Evolutionary conservation across 305 asterid genomes (phyloP).

Genomic region (Salvia sclarea): DNA sequence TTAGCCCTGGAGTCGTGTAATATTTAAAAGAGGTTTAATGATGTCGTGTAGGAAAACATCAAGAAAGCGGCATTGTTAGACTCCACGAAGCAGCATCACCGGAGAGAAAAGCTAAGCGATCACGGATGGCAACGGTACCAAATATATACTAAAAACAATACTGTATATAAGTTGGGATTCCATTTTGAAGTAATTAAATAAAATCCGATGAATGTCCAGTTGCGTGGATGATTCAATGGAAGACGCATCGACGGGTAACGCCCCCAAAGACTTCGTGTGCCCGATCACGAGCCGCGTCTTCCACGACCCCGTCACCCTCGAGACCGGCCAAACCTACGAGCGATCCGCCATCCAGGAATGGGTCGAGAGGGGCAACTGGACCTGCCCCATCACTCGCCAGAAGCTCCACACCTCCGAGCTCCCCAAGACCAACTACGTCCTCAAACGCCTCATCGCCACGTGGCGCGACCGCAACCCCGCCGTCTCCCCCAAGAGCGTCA

Average conservation of each 20-base stretch:
- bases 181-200: no score
- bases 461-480: constrained; percentile 60
- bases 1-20: no score
- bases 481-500: constrained; percentile 55
- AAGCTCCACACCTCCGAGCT: constrained; percentile 47
- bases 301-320: constrained; percentile 82
- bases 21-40: no score
- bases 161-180: no score
- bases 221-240: constrained; percentile 48
- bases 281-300: constrained; percentile 79
- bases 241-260: constrained; percentile 3
- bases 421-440: constrained; percentile 80
- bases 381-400: constrained; percentile 89
- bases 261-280: constrained; percentile 80
- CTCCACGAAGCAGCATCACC: constrained; percentile 18
- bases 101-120: constrained; percentile 31
- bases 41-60: constrained; percentile 58
- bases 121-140: constrained; percentile 42
- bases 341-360: constrained; percentile 80
- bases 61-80: constrained; percentile 43
- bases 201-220: no score
- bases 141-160: no score
- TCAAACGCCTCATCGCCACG: constrained; percentile 75
- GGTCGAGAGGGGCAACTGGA: constrained; percentile 70
- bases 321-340: constrained; percentile 85